A percentile compares a stretch with the other conserved stretches of the same genome.
Evolutionary conservation across 148 eudicot species (phyloP).

Genomic region (Fallopia convolvulus): DNA sequence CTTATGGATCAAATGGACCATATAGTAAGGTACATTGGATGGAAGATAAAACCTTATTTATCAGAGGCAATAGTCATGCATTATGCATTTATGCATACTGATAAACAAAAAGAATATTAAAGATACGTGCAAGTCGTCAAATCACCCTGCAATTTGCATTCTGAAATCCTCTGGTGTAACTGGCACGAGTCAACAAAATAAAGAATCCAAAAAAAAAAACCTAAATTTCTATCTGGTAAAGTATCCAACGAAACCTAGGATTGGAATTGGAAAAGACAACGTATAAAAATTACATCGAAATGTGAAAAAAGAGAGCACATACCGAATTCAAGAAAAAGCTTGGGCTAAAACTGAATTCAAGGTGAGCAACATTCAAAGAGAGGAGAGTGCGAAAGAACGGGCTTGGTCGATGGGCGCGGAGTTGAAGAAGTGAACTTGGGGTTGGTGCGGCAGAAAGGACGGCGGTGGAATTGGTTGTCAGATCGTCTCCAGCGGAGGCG

Average conservation of each 20-base stretch:
- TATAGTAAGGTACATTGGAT: background rate
- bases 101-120: background rate
- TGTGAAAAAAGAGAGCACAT: background rate
- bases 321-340: background rate
- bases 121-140: background rate
- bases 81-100: background rate
- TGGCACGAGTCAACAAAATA: background rate
- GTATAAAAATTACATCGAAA: background rate
- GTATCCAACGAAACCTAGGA: background rate
- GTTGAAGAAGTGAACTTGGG: background rate
- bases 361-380: background rate
- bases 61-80: background rate
- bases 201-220: background rate
- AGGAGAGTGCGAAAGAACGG: background rate
- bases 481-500: background rate
- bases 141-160: background rate
- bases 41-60: background rate
- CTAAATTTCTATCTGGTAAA: conserved; percentile 1
- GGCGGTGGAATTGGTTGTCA: background rate
- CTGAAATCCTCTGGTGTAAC: background rate
- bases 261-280: background rate
- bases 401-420: background rate
- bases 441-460: background rate
- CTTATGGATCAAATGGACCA: background rate
- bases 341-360: background rate